Conservation (phyloP, 2,329 filamentous ascomycete genomes). For the Elsinoe perseae region DNA sequence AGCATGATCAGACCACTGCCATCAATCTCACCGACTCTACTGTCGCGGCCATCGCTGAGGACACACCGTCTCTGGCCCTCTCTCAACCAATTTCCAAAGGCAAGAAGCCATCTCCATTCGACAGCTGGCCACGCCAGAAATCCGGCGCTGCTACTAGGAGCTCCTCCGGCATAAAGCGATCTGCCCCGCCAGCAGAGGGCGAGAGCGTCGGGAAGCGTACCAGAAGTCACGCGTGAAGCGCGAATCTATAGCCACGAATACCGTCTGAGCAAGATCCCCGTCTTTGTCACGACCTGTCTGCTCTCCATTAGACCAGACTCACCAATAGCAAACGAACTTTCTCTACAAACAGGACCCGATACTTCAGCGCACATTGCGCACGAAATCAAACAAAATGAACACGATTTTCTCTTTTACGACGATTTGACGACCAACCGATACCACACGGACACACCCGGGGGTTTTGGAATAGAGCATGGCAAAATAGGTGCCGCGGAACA, state of each 20-base stretch:
- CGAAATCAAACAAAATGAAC: background rate
- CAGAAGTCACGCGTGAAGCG: background rate
- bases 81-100: background rate
- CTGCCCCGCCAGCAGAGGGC: background rate
- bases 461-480: background rate
- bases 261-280: no score
- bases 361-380: background rate
- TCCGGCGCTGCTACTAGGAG: constrained; percentile 7
- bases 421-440: background rate
- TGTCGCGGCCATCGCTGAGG: constrained; percentile 17
- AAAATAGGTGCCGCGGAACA: background rate
- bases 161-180: constrained; percentile 7
- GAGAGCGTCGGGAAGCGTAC: constrained; percentile 7
- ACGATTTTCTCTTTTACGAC: background rate
- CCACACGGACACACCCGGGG: background rate
- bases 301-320: no score
- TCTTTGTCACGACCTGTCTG: no score
- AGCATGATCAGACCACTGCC: constrained; percentile 22
- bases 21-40: constrained; percentile 11
- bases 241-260: no score
- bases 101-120: constrained; percentile 51
- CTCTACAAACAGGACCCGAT: background rate
- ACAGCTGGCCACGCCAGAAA: constrained; percentile 61
- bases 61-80: background rate
- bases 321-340: background rate